Evolutionary conservation across 2,329 filamentous ascomycete genomes (phyloP).

Genomic region (Aaosphaeria pasadenensis): DNA sequence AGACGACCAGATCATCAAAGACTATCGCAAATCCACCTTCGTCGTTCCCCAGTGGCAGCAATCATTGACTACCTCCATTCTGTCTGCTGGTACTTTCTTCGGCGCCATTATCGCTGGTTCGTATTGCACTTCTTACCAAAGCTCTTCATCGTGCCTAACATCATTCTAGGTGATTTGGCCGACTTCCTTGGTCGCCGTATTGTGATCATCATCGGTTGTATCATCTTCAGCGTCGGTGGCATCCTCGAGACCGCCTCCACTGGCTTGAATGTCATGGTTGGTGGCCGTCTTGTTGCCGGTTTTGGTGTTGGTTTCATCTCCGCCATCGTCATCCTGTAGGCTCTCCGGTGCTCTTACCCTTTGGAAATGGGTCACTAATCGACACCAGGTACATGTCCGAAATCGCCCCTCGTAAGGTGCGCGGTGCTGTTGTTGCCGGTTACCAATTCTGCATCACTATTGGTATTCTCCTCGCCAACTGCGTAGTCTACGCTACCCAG

Average conservation of each 20-base stretch:
- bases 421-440: slow-evolving; percentile 72
- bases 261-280: slow-evolving; percentile 62
- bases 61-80: slow-evolving; percentile 69
- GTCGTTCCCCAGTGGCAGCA: slow-evolving; percentile 35
- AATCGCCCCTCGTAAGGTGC: slow-evolving; percentile 67
- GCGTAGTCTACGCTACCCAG: slow-evolving; percentile 72
- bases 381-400: slow-evolving; percentile 73
- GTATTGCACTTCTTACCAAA: too few relatives aligned
- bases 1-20: slow-evolving; percentile 55
- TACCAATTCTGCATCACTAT: slow-evolving; percentile 85
- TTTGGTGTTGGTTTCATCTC: slow-evolving; percentile 72
- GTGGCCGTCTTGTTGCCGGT: slow-evolving; percentile 71
- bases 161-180: slow-evolving; percentile 48
- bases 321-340: slow-evolving; percentile 54
- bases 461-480: slow-evolving; percentile 72
- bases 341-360: slow-evolving; percentile 13
- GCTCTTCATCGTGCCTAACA: too few relatives aligned
- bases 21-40: slow-evolving; percentile 54
- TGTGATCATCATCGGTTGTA: slow-evolving; percentile 60
- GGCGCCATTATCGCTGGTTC: slow-evolving; percentile 56
- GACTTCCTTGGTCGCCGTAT: slow-evolving; percentile 65
- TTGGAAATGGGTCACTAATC: slow-evolving; percentile 7
- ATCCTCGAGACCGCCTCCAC: slow-evolving; percentile 60
- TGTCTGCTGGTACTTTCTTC: slow-evolving; percentile 75
- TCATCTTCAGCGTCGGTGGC: slow-evolving; percentile 58